These are phyloP conservation scores for Irpex rosettiformis DNA, from an alignment of 1,284 basidiomycete genomes.

Conservation along the genomic window DNA sequence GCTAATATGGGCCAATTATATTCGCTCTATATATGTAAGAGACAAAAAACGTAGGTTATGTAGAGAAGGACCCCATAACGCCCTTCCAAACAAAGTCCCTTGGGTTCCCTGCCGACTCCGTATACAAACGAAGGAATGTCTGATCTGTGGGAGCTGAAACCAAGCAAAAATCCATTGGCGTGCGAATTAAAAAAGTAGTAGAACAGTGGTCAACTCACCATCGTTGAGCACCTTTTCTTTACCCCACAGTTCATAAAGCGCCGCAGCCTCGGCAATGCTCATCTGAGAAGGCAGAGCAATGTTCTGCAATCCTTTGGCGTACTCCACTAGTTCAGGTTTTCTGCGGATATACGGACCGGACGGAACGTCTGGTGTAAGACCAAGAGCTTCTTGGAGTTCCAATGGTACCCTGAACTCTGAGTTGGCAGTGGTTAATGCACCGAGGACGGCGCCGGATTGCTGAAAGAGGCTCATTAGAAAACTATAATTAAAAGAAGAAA, in stretches of 20 bases:
- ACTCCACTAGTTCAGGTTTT: conserved; percentile 41
- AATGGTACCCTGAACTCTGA: conserved; percentile 49
- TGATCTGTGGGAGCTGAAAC: conserved; percentile 52
- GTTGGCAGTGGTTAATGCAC: conserved; percentile 58
- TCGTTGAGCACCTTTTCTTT: conserved; percentile 47
- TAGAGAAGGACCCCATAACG: conserved; percentile 39
- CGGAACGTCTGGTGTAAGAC: conserved; percentile 34
- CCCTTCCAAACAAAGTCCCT: conserved; percentile 75
- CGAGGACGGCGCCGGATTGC: conserved; percentile 64
- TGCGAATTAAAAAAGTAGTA: background rate
- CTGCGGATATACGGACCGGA: conserved; percentile 48
- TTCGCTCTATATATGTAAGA: background rate
- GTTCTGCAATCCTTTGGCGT: conserved; percentile 50
- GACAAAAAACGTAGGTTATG: background rate
- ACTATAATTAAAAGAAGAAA: background rate
- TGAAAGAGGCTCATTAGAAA: conserved; percentile 18
- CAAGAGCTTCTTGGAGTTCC: conserved; percentile 59
- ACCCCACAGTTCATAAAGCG: conserved; percentile 70
- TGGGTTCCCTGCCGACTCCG: conserved; percentile 69
- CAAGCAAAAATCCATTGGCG: conserved; percentile 3
- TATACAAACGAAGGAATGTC: conserved; percentile 68
- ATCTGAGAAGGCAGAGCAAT: conserved; percentile 57
- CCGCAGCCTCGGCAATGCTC: conserved; percentile 58
- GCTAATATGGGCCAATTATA: background rate
- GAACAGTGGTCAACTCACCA: conserved; percentile 32